Evolutionary conservation across 2,329 filamentous ascomycete genomes (phyloP).

Genomic region (Fusarium sp.): DNA sequence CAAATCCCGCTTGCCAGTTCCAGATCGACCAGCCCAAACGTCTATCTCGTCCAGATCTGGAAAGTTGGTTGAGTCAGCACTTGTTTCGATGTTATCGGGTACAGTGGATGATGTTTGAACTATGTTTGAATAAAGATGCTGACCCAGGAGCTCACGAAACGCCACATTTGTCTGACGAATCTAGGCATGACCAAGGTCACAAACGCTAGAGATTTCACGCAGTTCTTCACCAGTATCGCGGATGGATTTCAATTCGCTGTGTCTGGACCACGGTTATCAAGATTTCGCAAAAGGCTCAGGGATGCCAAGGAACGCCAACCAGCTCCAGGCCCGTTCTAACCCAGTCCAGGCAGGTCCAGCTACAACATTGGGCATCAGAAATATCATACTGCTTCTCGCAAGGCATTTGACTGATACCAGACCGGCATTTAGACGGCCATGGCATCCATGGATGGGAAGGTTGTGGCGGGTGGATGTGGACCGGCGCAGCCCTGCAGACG

Average conservation of each 20-base stretch:
- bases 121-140: background rate
- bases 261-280: background rate
- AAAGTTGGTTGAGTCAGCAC: background rate
- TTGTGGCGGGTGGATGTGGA: background rate
- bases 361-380: background rate
- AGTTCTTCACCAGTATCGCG: background rate
- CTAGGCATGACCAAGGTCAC: background rate
- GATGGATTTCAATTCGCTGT: background rate
- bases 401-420: background rate
- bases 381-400: background rate
- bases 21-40: background rate
- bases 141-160: background rate
- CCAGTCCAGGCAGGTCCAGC: slow-evolving; percentile 1
- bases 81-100: background rate
- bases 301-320: background rate
- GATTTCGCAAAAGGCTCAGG: background rate
- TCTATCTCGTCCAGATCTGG: background rate
- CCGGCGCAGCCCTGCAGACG: slow-evolving; percentile 3
- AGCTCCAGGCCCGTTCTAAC: slow-evolving; percentile 9
- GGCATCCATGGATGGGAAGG: background rate
- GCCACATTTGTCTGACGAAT: background rate
- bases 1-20: slow-evolving; percentile 1
- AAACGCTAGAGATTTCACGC: background rate
- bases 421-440: background rate
- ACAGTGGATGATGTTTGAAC: background rate